Percentiles rank a stretch among this genome's conserved stretches.
phyloP scores from a whole-genome alignment of 345 rosid species.

The Adansonia digitata region DNA sequence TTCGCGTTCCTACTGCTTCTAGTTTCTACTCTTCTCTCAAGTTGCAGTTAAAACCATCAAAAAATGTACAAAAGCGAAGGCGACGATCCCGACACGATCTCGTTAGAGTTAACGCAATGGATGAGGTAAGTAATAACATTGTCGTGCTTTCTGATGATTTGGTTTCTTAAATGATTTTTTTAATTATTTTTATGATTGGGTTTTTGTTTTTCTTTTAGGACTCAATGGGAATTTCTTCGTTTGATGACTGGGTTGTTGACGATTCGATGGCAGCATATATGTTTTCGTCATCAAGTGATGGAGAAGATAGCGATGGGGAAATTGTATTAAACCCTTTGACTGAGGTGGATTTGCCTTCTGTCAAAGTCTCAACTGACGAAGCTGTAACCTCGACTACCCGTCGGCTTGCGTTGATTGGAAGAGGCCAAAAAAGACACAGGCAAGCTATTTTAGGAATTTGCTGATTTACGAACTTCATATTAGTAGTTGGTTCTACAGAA shows the following conservation, averaged over 20 bases:
- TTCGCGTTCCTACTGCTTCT: background rate
- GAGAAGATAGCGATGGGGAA: conserved; percentile 79
- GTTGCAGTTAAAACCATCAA: conserved; percentile 28
- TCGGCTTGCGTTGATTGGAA: conserved; percentile 59
- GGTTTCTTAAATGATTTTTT: background rate
- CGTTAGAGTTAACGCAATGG: conserved; percentile 40
- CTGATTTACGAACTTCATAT: background rate
- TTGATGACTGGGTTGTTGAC: conserved; percentile 46
- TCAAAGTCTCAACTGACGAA: conserved; percentile 42
- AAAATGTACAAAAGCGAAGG: conserved; percentile 18
- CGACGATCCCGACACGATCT: conserved; percentile 13
- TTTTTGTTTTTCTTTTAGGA: conserved; percentile 28
- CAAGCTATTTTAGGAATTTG: conserved; percentile 22
- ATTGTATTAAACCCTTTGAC: conserved; percentile 40
- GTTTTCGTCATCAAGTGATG: conserved; percentile 64
- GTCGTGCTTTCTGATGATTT: background rate
- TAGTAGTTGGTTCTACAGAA: background rate
- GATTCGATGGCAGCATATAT: conserved; percentile 29
- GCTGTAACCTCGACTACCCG: conserved; percentile 50
- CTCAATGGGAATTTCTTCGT: conserved; percentile 26
- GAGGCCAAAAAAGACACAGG: conserved; percentile 58
- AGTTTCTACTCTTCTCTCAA: background rate
- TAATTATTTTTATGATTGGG: background rate
- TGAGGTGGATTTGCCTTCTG: conserved; percentile 52
- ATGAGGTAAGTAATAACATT: conserved; percentile 32